Percentiles rank a stretch among this genome's conserved stretches.
Conservation (phyloP, 306 rosid genomes). For the Erythrophleum fordii region DNA sequence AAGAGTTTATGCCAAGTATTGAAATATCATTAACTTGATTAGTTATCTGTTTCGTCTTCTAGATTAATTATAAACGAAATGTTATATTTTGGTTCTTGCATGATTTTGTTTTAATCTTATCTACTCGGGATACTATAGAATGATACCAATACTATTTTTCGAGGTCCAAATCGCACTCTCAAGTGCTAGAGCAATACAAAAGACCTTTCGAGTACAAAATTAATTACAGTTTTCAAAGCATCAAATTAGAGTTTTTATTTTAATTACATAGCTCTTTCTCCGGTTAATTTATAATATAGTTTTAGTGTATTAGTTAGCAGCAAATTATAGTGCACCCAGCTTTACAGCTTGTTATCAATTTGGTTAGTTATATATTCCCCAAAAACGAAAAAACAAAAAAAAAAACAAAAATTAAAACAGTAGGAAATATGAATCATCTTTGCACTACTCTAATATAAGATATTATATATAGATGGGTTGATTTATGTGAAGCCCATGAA, state of each 20-base stretch:
- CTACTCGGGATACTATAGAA: not conserved
- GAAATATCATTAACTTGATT: not conserved
- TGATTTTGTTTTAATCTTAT: not conserved
- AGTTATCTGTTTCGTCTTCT: not conserved
- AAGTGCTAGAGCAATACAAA: not conserved
- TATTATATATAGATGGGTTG: not conserved
- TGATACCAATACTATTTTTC: not conserved
- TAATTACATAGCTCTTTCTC: not conserved
- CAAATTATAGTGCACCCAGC: not conserved
- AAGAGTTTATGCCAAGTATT: not conserved
- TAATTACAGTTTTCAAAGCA: not conserved
- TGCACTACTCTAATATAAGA: not conserved
- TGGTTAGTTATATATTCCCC: not conserved
- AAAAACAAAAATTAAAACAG: not conserved
- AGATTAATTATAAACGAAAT: not conserved
- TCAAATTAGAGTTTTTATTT: not conserved
- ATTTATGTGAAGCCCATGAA: not conserved
- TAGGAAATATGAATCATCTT: not conserved
- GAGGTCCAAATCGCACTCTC: not conserved
- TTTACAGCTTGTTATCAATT: not conserved
- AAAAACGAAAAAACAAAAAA: too few relatives aligned
- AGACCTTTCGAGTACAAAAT: not conserved
- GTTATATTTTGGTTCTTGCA: not conserved
- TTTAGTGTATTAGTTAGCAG: not conserved
- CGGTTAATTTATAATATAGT: not conserved